phyloP scores from a whole-genome alignment of 2,329 filamentous ascomycete species.

The Monosporascus sp. region DNA sequence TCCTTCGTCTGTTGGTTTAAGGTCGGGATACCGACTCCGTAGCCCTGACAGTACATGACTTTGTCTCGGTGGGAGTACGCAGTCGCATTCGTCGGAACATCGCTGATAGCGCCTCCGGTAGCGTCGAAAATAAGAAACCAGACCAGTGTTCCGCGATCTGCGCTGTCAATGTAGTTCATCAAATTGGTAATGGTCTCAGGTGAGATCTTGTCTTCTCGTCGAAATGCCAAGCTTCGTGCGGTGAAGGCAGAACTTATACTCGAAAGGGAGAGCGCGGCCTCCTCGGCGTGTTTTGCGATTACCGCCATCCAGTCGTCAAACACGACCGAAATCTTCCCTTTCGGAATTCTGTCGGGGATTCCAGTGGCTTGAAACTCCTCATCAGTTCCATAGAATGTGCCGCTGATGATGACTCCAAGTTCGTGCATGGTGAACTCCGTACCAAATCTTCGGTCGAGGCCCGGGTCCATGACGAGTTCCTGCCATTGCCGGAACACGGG shows the following conservation, averaged over 20 bases:
- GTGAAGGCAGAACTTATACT: conserved; percentile 48
- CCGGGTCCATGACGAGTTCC: conserved; percentile 45
- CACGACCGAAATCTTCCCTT: conserved; percentile 37
- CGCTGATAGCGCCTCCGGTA: conserved; percentile 54
- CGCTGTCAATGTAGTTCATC: conserved; percentile 47
- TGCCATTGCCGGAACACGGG: conserved; percentile 54
- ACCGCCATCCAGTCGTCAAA: conserved; percentile 59
- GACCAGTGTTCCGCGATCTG: conserved; percentile 44
- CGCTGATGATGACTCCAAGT: conserved; percentile 50
- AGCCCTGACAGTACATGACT: conserved; percentile 59
- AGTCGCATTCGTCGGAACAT: conserved; percentile 49
- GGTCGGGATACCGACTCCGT: conserved; percentile 45
- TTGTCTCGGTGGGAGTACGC: conserved; percentile 61
- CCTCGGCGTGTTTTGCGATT: conserved; percentile 47
- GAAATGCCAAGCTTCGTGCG: conserved; percentile 52
- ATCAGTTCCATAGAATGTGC: conserved; percentile 56
- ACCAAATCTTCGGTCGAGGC: conserved; percentile 53
- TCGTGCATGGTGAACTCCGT: conserved; percentile 51
- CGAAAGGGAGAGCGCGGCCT: conserved; percentile 41
- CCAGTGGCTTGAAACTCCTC: conserved; percentile 49
- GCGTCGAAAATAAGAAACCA: conserved; percentile 62
- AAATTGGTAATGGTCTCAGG: conserved; percentile 40
- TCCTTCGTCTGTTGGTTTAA: conserved; percentile 40
- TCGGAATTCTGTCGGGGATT: conserved; percentile 43
- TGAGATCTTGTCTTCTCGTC: conserved; percentile 40